Evolutionary conservation across 805 yeast genomes (phyloP).

Genomic region (Saccharomycodes ludwigii): DNA sequence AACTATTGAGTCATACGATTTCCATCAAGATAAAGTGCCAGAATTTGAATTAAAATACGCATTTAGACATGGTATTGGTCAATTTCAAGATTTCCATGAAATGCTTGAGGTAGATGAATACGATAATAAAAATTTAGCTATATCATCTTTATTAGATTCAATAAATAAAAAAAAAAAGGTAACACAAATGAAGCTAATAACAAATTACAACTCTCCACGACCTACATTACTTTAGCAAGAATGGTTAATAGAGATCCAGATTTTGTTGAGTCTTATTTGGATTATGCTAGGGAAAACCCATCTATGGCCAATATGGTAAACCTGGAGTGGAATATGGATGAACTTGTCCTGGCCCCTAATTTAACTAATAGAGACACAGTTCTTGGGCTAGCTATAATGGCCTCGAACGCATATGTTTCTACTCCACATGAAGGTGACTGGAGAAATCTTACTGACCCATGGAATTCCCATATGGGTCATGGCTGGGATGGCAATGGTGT

Average conservation of each 20-base stretch:
- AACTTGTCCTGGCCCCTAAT: constrained; percentile 51
- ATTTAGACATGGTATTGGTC: constrained; percentile 16
- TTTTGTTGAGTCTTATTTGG: constrained; percentile 52
- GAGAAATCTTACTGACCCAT: constrained; percentile 61
- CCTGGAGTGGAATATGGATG: constrained; percentile 56
- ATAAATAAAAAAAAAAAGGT: constrained; percentile 7
- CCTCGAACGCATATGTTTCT: constrained; percentile 83
- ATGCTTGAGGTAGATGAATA: constrained; percentile 12
- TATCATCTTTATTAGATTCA: constrained; percentile 8
- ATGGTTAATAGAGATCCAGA: constrained; percentile 41
- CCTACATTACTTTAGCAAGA: constrained; percentile 22
- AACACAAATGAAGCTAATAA: not conserved
- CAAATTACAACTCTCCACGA: constrained; percentile 13
- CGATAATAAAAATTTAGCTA: too few relatives aligned
- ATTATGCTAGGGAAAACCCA: constrained; percentile 35
- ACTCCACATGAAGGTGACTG: constrained; percentile 74
- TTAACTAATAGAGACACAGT: constrained; percentile 63
- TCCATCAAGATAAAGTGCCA: constrained; percentile 3
- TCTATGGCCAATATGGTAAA: constrained; percentile 21
- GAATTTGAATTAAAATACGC: constrained; percentile 13
- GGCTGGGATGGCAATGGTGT: constrained; percentile 86
- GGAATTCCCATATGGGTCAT: constrained; percentile 44
- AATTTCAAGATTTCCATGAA: constrained; percentile 8
- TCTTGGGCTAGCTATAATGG: constrained; percentile 65
- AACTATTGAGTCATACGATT: constrained; percentile 2